Conservation (phyloP, 2,329 filamentous ascomycete species). For the Stemphylium beticola region DNA sequence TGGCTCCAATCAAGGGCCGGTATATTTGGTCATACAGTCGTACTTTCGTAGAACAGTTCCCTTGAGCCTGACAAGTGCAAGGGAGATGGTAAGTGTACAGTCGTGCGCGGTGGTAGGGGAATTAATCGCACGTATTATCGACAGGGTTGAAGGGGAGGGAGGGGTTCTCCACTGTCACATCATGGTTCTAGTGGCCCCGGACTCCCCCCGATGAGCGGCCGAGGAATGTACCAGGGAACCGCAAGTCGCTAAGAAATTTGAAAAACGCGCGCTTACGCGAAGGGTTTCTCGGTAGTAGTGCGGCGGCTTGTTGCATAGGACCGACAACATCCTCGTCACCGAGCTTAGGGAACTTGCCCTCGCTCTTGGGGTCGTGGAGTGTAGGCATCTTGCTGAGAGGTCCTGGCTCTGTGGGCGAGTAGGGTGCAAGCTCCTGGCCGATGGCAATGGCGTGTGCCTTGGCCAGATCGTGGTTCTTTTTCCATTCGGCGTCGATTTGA, state of each 20-base stretch:
- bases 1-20: constrained; percentile 38
- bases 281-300: constrained; percentile 47
- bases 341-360: constrained; percentile 85
- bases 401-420: constrained; percentile 56
- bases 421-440: constrained; percentile 41
- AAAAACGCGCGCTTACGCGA: constrained; percentile 48
- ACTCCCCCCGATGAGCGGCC: constrained; percentile 37
- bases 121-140: constrained; percentile 40
- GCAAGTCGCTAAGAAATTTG: constrained; percentile 48
- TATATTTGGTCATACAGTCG: constrained; percentile 46
- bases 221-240: constrained; percentile 43
- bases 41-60: constrained; percentile 43
- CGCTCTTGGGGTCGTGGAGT: constrained; percentile 68
- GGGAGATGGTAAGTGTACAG: constrained; percentile 41
- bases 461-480: constrained; percentile 69
- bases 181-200: constrained; percentile 30
- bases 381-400: constrained; percentile 70
- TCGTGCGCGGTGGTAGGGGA: constrained; percentile 24
- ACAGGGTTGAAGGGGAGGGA: constrained; percentile 26
- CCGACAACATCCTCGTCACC: constrained; percentile 94
- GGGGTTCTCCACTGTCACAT: constrained; percentile 2
- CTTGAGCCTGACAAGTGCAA: constrained; percentile 10
- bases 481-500: constrained; percentile 78
- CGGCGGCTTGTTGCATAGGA: constrained; percentile 67
- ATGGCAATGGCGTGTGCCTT: constrained; percentile 52